These are phyloP conservation scores for Oryza brachyantha DNA, from an alignment of 176 grass and related monocot species.

Conservation along the genomic window DNA sequence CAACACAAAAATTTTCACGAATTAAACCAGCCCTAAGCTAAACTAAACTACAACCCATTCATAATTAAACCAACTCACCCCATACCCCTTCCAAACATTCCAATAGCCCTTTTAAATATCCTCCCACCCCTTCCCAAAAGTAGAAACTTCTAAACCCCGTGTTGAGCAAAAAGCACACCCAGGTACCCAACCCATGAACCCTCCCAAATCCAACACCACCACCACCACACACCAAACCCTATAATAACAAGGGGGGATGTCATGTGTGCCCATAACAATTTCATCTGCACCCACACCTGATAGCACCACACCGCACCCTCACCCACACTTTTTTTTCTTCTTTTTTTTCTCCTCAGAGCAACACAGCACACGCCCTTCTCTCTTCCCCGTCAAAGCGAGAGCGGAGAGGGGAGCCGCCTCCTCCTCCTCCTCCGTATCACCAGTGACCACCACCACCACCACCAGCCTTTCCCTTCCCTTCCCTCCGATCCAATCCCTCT, in stretches of 20 bases:
- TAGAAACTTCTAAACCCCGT: not conserved
- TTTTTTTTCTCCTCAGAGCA: not conserved
- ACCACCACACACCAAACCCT: too few relatives aligned
- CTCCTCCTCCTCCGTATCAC: slow-evolving; percentile 44
- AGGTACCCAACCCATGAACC: not conserved
- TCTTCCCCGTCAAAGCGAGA: slow-evolving; percentile 33
- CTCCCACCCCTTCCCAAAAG: not conserved
- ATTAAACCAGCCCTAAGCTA: too few relatives aligned
- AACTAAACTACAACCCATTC: too few relatives aligned
- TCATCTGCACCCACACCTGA: slow-evolving; percentile 11
- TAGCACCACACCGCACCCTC: slow-evolving; percentile 24
- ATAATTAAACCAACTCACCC: not conserved
- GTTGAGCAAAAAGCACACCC: not conserved
- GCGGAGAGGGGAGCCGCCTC: too few relatives aligned
- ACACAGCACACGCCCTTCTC: slow-evolving; percentile 10
- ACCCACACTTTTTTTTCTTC: not conserved
- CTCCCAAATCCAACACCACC: not conserved
- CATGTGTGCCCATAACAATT: slow-evolving; percentile 32
- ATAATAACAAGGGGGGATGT: too few relatives aligned
- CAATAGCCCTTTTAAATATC: not conserved
- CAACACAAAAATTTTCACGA: too few relatives aligned
- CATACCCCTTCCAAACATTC: not conserved
- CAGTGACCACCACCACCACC: too few relatives aligned
- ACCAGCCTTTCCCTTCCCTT: slow-evolving; percentile 5
- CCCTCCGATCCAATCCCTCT: slow-evolving; percentile 40